Base-by-base conservation (phyloP, 306 rosid genomes). In the Delonix regia region DNA sequence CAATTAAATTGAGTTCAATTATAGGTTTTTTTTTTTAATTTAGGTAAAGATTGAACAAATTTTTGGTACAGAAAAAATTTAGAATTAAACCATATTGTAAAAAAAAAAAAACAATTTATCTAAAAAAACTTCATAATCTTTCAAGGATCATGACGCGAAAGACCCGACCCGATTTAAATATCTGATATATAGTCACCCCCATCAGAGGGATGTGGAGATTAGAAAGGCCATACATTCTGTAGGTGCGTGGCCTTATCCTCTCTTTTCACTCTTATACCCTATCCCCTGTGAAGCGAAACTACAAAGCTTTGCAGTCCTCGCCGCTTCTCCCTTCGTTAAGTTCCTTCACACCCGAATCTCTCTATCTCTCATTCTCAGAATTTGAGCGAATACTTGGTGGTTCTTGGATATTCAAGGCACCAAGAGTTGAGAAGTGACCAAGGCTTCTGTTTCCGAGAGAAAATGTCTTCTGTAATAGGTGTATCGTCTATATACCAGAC, bases 391-490 rank as follows among this genome's bases (percentile, higher is more conserved):
- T 72, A 73, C 47, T 24, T 62, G 27, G 64, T 52, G 76, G 30
- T 19, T 70, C 49, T n/a, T 13, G 65, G 44, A 14, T 19, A 73
- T 22, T 21, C 24, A 67, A 25, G 33, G 22, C 42, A 38, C 62
- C 39, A 24, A 33, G 21, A 47, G n/a, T 16, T 10, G 28, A 38
- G 47, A n/a, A 55, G 24, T 13, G 27, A 36, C 15, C 64, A 21
- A 48, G 21, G 71, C 61, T 67, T 25, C 2, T 28, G 7, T 38
- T 45, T 21, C 34, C 27, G 16, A 22, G 53, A 24, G n/a, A 53
- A 44, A 36, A 94, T 95, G 99, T 80, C 99, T 73, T 89, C 91
- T 3, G 63, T 87, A 9, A 67, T 84, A 4, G 97, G 97, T 9
- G 89, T 89, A 69, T 90, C 98, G 3, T 91, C 98, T 24, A 69